Percentiles rank a stretch among this genome's conserved stretches.
These are phyloP conservation scores for Chlorella sp. DNA, from an alignment of 139 green algal genomes.

Conservation along the genomic window DNA sequence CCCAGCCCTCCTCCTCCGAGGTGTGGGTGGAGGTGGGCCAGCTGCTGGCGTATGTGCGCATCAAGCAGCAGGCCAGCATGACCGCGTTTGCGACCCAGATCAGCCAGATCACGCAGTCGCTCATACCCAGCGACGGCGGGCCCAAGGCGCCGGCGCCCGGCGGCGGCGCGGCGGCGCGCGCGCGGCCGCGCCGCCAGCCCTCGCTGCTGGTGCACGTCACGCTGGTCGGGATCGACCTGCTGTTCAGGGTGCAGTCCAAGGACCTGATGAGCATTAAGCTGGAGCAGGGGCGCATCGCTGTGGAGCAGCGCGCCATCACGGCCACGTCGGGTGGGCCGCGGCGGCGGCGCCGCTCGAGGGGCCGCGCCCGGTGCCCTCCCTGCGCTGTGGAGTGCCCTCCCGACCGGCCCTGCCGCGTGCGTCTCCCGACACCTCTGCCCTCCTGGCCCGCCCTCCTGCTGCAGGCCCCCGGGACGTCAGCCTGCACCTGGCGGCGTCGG, in stretches of 20 bases:
- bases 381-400: background rate
- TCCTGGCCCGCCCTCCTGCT: background rate
- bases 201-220: slow-evolving; percentile 31
- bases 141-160: background rate
- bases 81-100: slow-evolving; percentile 49
- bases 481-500: slow-evolving; percentile 25
- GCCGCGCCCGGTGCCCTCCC: background rate
- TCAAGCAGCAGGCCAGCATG: slow-evolving; percentile 50
- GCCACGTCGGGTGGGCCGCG: background rate
- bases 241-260: slow-evolving; percentile 46
- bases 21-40: slow-evolving; percentile 51
- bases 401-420: background rate
- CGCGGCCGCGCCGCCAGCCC: background rate
- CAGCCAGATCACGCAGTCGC: slow-evolving; percentile 37
- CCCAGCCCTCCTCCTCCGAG: slow-evolving; percentile 10
- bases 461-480: slow-evolving; percentile 32
- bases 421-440: slow-evolving; percentile 1
- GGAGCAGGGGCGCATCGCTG: slow-evolving; percentile 27
- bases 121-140: background rate
- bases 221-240: slow-evolving; percentile 51
- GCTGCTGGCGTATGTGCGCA: slow-evolving; percentile 45
- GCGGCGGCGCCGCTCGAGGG: background rate
- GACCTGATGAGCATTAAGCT: slow-evolving; percentile 58
- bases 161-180: background rate
- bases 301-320: slow-evolving; percentile 30